These are phyloP conservation scores for Gonium pectorale DNA, from an alignment of 139 green algal species.

Conservation along the genomic window DNA sequence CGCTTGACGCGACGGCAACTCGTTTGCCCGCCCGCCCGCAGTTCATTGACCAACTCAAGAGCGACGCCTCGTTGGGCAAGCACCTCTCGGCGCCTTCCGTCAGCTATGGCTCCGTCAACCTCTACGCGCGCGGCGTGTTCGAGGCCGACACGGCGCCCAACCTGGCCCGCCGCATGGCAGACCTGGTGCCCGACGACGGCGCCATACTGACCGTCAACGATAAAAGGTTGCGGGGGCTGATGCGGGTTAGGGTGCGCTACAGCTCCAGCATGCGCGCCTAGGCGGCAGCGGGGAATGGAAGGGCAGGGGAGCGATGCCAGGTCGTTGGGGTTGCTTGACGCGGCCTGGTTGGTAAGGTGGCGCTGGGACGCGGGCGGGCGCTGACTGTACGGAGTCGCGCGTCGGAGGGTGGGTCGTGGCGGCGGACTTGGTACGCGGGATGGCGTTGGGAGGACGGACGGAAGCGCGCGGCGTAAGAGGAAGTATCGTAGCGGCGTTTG, in stretches of 20 bases:
- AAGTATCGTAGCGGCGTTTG: too few species aligned
- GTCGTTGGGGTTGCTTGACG: too few species aligned
- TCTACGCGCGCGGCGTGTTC: constrained; percentile 92
- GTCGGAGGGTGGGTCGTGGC: too few species aligned
- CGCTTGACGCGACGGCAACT: too few species aligned
- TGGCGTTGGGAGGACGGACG: too few species aligned
- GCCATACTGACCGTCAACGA: constrained; percentile 93
- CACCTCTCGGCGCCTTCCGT: constrained; percentile 84
- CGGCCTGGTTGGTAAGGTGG: too few species aligned
- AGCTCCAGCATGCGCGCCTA: constrained; percentile 28
- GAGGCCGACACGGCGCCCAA: constrained; percentile 91
- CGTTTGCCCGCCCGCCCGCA: too few species aligned
- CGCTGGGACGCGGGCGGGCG: too few species aligned
- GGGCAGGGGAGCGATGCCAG: neutral
- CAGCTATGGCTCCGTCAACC: constrained; percentile 77
- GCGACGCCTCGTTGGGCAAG: constrained; percentile 68
- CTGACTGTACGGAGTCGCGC: too few species aligned
- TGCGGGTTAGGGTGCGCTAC: constrained; percentile 73
- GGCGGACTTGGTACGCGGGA: too few species aligned
- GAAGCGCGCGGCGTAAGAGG: too few species aligned
- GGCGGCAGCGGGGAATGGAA: neutral
- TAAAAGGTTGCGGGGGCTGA: constrained; percentile 82
- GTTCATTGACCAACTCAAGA: constrained; percentile 84
- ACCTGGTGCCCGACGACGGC: constrained; percentile 55
- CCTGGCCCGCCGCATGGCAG: constrained; percentile 64